Evolutionary conservation across 345 rosid species (phyloP).

Genomic region (Corymbia maculata): DNA sequence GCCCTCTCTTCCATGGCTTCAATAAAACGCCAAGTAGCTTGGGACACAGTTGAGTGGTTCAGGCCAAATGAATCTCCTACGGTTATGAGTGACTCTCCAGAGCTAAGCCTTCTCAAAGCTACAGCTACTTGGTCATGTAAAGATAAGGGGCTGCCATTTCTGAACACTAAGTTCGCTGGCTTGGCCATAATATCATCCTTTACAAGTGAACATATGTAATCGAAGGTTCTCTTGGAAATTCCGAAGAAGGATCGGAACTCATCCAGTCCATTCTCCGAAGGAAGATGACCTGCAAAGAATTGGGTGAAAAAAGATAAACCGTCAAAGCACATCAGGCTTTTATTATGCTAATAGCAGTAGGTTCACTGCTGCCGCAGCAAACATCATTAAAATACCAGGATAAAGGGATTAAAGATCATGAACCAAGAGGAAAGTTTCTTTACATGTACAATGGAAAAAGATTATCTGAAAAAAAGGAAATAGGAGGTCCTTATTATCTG

Average conservation of each 20-base stretch:
- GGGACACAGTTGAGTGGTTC: constrained; percentile 50
- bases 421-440: neutral
- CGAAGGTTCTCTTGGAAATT: constrained; percentile 39
- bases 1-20: constrained; percentile 58
- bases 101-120: constrained; percentile 48
- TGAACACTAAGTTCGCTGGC: constrained; percentile 24
- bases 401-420: neutral
- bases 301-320: neutral
- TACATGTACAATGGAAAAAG: neutral
- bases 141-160: constrained; percentile 35
- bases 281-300: constrained; percentile 26
- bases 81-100: constrained; percentile 37
- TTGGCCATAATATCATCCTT: constrained; percentile 32
- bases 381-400: neutral
- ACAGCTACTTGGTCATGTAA: constrained; percentile 49
- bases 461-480: neutral
- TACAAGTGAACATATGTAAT: constrained; percentile 51
- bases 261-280: constrained; percentile 26
- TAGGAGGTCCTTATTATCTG: neutral
- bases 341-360: neutral
- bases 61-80: constrained; percentile 49
- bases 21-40: constrained; percentile 63
- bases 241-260: constrained; percentile 28
- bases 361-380: neutral
- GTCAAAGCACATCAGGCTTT: neutral